A percentile compares a stretch with the other conserved stretches of the same genome.
Evolutionary conservation across 169 alveolate species (phyloP).

Genomic region (Plasmodium vivax): DNA sequence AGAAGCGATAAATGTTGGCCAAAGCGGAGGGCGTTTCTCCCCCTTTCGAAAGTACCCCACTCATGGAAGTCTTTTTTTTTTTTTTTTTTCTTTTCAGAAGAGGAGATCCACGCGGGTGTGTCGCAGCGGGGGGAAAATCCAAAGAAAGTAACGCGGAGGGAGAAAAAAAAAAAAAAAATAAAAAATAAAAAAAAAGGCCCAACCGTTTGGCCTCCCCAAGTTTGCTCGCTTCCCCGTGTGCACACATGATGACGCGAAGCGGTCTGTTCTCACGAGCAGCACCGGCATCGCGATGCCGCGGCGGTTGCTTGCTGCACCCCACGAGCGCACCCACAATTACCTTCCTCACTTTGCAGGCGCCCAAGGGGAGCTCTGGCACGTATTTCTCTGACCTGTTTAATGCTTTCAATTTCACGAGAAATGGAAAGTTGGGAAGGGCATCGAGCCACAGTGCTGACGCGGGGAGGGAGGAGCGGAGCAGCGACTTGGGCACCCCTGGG

Average conservation of each 20-base stretch:
- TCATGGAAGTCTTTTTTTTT: neutral
- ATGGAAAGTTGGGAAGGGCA: neutral
- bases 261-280: neutral
- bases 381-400: slow-evolving; percentile 28
- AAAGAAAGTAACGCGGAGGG: slow-evolving; percentile 16
- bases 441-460: neutral
- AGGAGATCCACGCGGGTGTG: neutral
- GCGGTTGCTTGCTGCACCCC: neutral
- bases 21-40: neutral
- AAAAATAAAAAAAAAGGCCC: neutral
- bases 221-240: neutral
- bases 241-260: neutral
- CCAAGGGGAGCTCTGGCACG: neutral
- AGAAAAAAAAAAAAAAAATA: neutral
- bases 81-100: slow-evolving; percentile 7
- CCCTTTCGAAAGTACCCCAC: neutral
- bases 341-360: neutral
- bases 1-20: neutral
- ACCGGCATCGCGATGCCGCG: neutral
- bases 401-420: slow-evolving; percentile 38
- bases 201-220: neutral
- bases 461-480: neutral
- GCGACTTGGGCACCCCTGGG: neutral
- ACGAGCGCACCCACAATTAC: neutral
- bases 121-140: neutral